These are phyloP conservation scores for Podospora anserina DNA, from an alignment of 495 filamentous ascomycete species.

Conservation along the genomic window DNA sequence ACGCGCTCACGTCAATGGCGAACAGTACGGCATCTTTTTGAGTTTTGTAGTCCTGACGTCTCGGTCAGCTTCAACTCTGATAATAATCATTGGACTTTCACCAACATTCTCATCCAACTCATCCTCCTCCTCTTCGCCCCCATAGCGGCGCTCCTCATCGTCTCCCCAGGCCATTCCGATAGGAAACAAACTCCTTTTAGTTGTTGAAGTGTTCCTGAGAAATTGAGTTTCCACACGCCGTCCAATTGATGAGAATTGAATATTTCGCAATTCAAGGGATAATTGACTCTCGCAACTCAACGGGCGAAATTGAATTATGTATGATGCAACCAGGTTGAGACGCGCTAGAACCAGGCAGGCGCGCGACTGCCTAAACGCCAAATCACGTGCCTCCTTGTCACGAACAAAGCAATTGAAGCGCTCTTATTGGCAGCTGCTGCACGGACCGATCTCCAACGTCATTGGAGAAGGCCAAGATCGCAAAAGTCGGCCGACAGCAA, in stretches of 20 bases:
- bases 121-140: slow-evolving; percentile 61
- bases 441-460: slow-evolving; percentile 10
- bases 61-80: neutral
- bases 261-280: neutral
- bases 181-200: neutral
- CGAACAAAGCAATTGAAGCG: neutral
- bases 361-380: slow-evolving; percentile 10
- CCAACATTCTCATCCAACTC: slow-evolving; percentile 60
- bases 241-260: neutral
- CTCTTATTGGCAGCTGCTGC: slow-evolving; percentile 12
- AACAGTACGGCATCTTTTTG: slow-evolving; percentile 97
- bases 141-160: slow-evolving; percentile 44
- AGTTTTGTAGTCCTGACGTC: slow-evolving; percentile 72
- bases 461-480: slow-evolving; percentile 15
- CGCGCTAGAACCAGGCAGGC: slow-evolving; percentile 10
- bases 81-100: slow-evolving; percentile 9
- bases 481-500: slow-evolving; percentile 10
- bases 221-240: neutral
- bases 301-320: neutral
- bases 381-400: slow-evolving; percentile 14
- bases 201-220: neutral
- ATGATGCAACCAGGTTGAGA: neutral
- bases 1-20: slow-evolving; percentile 88
- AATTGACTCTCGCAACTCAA: neutral
- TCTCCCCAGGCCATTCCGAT: slow-evolving; percentile 41